Base-by-base conservation (phyloP, 208 protist genomes). In the Trypanosoma rangeli region DNA sequence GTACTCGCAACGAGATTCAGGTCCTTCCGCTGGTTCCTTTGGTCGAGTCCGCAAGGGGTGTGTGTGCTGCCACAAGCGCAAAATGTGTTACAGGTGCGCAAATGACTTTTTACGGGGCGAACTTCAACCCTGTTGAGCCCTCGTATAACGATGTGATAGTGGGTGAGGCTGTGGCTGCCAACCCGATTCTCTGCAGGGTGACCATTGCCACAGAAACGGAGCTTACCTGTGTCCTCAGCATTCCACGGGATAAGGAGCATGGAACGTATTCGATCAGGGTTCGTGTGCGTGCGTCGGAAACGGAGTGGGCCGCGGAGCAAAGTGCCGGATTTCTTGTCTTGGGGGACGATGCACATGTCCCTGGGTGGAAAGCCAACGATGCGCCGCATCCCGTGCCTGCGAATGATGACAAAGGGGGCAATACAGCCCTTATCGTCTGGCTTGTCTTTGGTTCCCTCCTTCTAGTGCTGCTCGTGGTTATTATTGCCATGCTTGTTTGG, bases 261-360 rank as follows among this genome's bases (percentile, higher is more conserved):
- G 57, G 55, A 7, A 57, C 35, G 12, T 56, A 59, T n/a, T 24
- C 67, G 1, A 55, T 72, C 48, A 8, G 44, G 9, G 24, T 72
- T 10, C 37, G 39, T 29, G 50, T 49, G 7, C 28, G 56, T 20
- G 13, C 60, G 13, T 73, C 68, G 39, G 50, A 49, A 18, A 59
- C n/a, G 13, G 58, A 73, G 35, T 73, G 68, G 68, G 58, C 58
- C 9, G 28, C 20, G 18, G 10, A 53, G 46, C 59, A 60, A 56
- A 49, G 28, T 28, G 59, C 29, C 10, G 68, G 68, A 48, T 73
- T 57, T 65, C 68, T 73, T 65, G 24, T 66, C 7, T n/a, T 73
- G 24, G 68, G 68, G 16, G 68, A 15, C 26, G 68, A 58, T 2
- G 44, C 28, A 7, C 12, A 24, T 57, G 59, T 39, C 1, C 5